Percentiles rank a stretch among this genome's conserved stretches.
These are phyloP conservation scores for Lachnellula hyalina DNA, from an alignment of 2,329 filamentous ascomycete genomes.

Conservation along the genomic window DNA sequence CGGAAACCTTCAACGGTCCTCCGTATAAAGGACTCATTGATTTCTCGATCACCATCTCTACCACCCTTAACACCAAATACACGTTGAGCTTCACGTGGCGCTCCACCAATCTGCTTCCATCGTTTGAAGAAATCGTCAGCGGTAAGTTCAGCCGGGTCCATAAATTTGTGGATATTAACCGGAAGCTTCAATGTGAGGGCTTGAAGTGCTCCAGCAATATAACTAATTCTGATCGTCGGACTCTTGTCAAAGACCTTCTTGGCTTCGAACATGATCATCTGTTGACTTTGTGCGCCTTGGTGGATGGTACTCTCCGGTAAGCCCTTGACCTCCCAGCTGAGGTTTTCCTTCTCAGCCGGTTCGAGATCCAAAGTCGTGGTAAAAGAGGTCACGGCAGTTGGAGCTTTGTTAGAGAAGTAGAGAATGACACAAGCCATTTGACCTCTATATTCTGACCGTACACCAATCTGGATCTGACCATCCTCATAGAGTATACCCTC, in stretches of 20 bases:
- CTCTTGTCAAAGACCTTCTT: conserved; percentile 74
- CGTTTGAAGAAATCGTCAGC: conserved; percentile 97
- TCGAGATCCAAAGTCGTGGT: conserved; percentile 90
- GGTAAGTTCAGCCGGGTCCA: conserved; percentile 82
- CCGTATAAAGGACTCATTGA: conserved; percentile 66
- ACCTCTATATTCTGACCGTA: conserved; percentile 91
- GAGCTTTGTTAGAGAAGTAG: conserved; percentile 93
- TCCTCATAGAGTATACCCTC: conserved; percentile 95
- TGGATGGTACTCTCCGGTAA: conserved; percentile 78
- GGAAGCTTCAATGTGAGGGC: conserved; percentile 88
- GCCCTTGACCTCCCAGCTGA: conserved; percentile 83
- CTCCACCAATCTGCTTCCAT: conserved; percentile 96
- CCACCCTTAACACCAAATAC: conserved; percentile 66
- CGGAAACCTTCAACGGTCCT: conserved; percentile 76
- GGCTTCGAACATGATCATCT: conserved; percentile 92
- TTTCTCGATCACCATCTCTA: conserved; percentile 52
- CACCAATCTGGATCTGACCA: conserved; percentile 83
- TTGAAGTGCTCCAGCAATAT: conserved; percentile 88
- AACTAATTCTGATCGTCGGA: conserved; percentile 90
- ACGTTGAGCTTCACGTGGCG: conserved; percentile 78
- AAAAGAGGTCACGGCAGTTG: conserved; percentile 79
- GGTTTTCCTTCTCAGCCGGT: conserved; percentile 53
- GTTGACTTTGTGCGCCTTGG: conserved; percentile 74
- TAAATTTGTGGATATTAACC: conserved; percentile 87
- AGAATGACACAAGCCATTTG: conserved; percentile 92